Base-by-base conservation (phyloP, 2,329 filamentous ascomycete species). In the Aureobasidium musti region DNA sequence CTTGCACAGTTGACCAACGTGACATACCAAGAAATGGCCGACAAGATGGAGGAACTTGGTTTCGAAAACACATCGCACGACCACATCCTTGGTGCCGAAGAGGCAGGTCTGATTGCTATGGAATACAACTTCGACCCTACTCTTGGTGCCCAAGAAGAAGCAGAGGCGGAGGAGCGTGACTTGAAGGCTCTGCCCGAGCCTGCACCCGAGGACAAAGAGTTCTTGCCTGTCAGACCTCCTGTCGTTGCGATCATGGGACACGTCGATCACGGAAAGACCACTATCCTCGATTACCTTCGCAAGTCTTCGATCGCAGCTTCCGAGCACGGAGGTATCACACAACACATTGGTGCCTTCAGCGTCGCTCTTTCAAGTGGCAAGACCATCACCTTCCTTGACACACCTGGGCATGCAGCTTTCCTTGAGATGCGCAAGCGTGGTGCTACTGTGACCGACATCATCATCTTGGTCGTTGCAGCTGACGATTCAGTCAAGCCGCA, bases 191-290 rank as follows among this genome's bases (percentile, higher is more conserved):
- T 53, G n/a, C 61, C 61, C 14, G 86, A 88, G 13, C 89, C 92
- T 1, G 74, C 64, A 68, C 73, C 63, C 10, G 87, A 88, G 72
- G 91, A 94, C 76, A 84, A 82, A 57, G 86, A 89, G 0, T 72
- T 77, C 17, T 78, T 97, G 8, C 92, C 92, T 1, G 78, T 82
- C 39, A 87, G 96, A 19, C 94, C 95, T 8, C 96, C 95, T 0
- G 92, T 99, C 41, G 93, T 99, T 45, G 98, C 96, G 0, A 99
- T 99, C 74, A 99, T 99, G 96, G 95, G 95, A 2, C 95, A 99
- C 71, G 95, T 99, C 72, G 96, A 99, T 76, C 95, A 99, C 77
- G 95, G 95, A 64, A 99, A 99, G 81, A 99, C 95, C 0, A 99
- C 96, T 0, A 88, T 99, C 49, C 83, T 99, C 11, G 95, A 99